Percentiles rank a stretch among this genome's conserved stretches.
Conservation (phyloP, 169 alveolate species). For the Plasmodium coatneyi region DNA sequence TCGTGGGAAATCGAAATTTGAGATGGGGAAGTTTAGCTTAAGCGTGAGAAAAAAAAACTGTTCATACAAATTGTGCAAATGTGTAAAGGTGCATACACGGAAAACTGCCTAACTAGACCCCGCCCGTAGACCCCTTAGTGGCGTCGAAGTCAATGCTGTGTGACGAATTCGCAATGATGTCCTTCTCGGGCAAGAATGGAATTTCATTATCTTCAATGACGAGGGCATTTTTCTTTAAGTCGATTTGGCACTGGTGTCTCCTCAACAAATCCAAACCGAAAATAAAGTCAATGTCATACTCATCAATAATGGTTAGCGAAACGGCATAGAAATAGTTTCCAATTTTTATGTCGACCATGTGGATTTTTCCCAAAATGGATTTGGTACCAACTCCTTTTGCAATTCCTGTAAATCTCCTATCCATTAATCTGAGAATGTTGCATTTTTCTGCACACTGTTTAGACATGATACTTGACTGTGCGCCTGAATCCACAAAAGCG, state of each 20-base stretch:
- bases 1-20: background rate
- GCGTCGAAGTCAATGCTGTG: slow-evolving; percentile 5
- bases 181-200: slow-evolving; percentile 84
- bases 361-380: slow-evolving; percentile 95
- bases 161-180: slow-evolving; percentile 61
- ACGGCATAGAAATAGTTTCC: slow-evolving; percentile 90
- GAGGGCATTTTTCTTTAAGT: slow-evolving; percentile 90
- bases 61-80: background rate
- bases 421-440: slow-evolving; percentile 91
- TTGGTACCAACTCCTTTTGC: slow-evolving; percentile 96
- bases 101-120: background rate
- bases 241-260: slow-evolving; percentile 93
- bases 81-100: background rate
- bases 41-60: background rate
- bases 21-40: background rate
- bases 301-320: slow-evolving; percentile 94
- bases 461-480: slow-evolving; percentile 94
- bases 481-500: slow-evolving; percentile 98
- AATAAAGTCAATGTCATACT: slow-evolving; percentile 90
- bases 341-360: slow-evolving; percentile 94
- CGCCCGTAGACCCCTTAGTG: background rate
- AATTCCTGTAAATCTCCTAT: slow-evolving; percentile 93
- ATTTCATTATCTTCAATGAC: slow-evolving; percentile 90
- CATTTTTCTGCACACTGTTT: slow-evolving; percentile 92
- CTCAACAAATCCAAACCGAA: slow-evolving; percentile 95